phyloP scores from a whole-genome alignment of 257 asterid genomes.

The Solanum tacnaense region DNA sequence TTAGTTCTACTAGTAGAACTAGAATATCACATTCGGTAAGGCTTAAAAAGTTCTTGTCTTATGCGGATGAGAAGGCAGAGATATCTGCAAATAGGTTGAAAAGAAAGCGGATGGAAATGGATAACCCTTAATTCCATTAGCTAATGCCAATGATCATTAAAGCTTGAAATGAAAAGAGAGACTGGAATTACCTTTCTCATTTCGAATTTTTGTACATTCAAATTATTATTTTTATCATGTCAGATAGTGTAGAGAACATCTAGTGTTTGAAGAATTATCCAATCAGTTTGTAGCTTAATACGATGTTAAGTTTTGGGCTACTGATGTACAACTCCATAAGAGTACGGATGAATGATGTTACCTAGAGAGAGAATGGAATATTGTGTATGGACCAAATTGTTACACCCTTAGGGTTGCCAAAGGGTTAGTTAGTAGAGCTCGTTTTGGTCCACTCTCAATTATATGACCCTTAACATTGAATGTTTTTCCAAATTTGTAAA shows the following conservation, averaged over 20 bases:
- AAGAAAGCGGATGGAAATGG: conserved; percentile 33
- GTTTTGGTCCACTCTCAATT: background rate
- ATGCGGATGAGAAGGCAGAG: conserved; percentile 55
- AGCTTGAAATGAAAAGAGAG: background rate
- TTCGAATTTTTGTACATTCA: background rate
- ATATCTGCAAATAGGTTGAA: conserved; percentile 28
- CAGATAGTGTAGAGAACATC: background rate
- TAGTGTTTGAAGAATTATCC: background rate
- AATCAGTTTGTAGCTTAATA: background rate
- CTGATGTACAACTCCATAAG: background rate
- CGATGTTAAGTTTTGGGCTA: background rate
- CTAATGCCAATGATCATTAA: background rate
- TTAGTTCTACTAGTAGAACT: background rate
- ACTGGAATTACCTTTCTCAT: background rate
- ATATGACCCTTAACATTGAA: background rate
- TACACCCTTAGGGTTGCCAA: background rate
- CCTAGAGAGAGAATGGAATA: background rate
- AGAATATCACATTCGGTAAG: conserved; percentile 13
- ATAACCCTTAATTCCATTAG: background rate
- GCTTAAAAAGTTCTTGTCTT: conserved; percentile 39
- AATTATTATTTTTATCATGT: background rate
- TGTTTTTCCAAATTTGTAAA: background rate
- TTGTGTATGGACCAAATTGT: background rate
- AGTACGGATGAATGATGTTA: background rate
- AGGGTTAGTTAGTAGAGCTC: background rate